Evolutionary conservation across 1,284 basidiomycete genomes (phyloP).

Genomic region (Tranzscheliella williamsii): DNA sequence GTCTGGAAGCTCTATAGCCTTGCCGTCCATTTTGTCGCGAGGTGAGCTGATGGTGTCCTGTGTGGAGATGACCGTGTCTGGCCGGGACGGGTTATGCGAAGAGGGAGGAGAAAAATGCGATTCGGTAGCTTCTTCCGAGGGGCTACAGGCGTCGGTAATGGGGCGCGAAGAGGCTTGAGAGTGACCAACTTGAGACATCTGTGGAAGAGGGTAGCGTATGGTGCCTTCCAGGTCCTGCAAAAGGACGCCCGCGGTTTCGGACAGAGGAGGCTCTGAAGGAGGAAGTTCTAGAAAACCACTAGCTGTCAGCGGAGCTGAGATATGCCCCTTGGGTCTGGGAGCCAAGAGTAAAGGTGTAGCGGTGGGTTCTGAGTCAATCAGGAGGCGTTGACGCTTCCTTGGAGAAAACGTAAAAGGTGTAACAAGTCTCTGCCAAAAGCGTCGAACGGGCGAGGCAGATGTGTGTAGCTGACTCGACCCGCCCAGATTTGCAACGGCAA

Average conservation of each 20-base stretch:
- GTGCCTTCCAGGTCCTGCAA: constrained; percentile 11
- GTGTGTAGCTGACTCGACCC: not conserved
- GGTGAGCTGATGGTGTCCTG: not conserved
- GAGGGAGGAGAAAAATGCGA: no score
- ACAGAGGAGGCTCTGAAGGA: not conserved
- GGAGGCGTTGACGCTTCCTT: constrained; percentile 5
- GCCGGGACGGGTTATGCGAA: constrained; percentile 9
- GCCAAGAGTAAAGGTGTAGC: not conserved
- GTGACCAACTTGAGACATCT: not conserved
- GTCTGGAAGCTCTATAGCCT: not conserved
- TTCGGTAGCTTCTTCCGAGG: no score
- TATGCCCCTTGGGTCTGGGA: not conserved
- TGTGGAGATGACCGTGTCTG: not conserved
- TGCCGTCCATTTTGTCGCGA: not conserved
- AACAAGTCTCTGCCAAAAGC: no score
- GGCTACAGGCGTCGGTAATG: no score
- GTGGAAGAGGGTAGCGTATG: constrained; percentile 21
- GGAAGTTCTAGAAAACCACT: constrained; percentile 20
- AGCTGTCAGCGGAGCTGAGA: not conserved
- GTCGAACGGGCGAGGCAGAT: not conserved
- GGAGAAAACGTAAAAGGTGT: not conserved
- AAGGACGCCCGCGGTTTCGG: not conserved
- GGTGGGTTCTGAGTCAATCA: not conserved
- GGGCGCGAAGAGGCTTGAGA: not conserved
- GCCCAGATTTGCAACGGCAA: not conserved